A percentile compares a stretch with the other conserved stretches of the same genome.
Evolutionary conservation across 2,329 filamentous ascomycete species (phyloP).

Genomic region (Fusarium hainanense): DNA sequence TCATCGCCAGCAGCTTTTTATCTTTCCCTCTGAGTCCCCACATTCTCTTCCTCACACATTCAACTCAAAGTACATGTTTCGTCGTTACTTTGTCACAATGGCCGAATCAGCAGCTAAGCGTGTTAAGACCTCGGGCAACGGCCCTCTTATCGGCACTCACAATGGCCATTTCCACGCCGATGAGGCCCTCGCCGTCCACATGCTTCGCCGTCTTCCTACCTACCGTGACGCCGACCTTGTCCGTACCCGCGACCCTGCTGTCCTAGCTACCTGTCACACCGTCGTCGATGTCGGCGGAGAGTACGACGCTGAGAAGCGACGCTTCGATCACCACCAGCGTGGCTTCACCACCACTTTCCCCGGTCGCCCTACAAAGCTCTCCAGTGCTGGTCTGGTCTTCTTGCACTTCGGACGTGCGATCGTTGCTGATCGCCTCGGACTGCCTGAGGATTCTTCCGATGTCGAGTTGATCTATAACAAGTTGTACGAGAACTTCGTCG

Average conservation of each 20-base stretch:
- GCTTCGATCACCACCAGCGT: slow-evolving; percentile 98
- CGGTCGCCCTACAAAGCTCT: slow-evolving; percentile 85
- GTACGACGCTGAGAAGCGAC: slow-evolving; percentile 80
- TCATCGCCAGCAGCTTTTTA: too few species aligned
- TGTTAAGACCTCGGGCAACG: slow-evolving; percentile 76
- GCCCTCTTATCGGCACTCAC: slow-evolving; percentile 86
- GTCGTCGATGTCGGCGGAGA: slow-evolving; percentile 98
- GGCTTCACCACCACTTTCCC: slow-evolving; percentile 89
- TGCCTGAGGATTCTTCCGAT: slow-evolving; percentile 71
- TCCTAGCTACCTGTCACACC: slow-evolving; percentile 86
- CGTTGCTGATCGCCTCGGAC: slow-evolving; percentile 68
- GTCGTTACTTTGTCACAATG: slow-evolving; percentile 50
- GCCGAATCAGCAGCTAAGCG: slow-evolving; percentile 81
- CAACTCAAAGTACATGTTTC: slow-evolving; percentile 45
- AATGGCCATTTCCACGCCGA: slow-evolving; percentile 99
- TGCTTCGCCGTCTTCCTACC: slow-evolving; percentile 87
- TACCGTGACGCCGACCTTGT: slow-evolving; percentile 81
- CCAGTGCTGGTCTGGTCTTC: slow-evolving; percentile 92
- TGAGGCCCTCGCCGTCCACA: slow-evolving; percentile 95
- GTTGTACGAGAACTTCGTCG: slow-evolving; percentile 92
- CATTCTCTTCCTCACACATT: neutral
- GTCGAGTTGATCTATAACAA: slow-evolving; percentile 84
- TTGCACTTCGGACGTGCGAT: slow-evolving; percentile 93
- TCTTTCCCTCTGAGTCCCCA: neutral
- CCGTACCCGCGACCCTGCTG: slow-evolving; percentile 85